Conservation (phyloP, 345 rosid species). For the Eucalyptus regnans region DNA sequence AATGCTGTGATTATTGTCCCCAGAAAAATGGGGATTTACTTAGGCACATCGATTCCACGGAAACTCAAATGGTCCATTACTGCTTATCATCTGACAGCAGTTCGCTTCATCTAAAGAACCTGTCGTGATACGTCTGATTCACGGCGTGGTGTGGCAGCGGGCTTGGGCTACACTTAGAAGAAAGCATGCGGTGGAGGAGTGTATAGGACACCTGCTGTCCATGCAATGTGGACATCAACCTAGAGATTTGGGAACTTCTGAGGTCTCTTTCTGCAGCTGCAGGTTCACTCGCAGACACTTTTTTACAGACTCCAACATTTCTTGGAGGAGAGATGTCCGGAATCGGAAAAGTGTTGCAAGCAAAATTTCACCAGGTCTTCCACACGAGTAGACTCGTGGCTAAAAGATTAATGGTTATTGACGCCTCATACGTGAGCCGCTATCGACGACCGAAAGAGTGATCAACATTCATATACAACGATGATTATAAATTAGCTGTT, state of each 20-base stretch:
- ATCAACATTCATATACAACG: not conserved
- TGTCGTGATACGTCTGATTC: not conserved
- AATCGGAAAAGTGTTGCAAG: not conserved
- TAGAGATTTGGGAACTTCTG: not conserved
- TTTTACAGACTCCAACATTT: not conserved
- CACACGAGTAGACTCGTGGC: not conserved
- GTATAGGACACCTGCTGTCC: not conserved
- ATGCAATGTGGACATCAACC: not conserved
- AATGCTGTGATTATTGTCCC: not conserved
- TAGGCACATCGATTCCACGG: not conserved
- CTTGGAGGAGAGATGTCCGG: not conserved
- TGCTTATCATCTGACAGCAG: not conserved
- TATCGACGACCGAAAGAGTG: not conserved
- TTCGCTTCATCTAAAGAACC: not conserved
- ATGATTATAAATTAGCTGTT: not conserved
- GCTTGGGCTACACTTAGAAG: not conserved
- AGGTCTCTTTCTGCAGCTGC: not conserved
- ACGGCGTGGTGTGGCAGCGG: not conserved
- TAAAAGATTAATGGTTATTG: not conserved
- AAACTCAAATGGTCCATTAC: not conserved
- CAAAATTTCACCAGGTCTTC: not conserved
- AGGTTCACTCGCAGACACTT: not conserved
- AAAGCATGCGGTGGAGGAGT: not conserved
- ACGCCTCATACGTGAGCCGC: not conserved
- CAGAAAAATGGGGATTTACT: not conserved